These are phyloP conservation scores for Hypsizygus marmoreus DNA, from an alignment of 768 basidiomycete genomes.

Conservation along the genomic window DNA sequence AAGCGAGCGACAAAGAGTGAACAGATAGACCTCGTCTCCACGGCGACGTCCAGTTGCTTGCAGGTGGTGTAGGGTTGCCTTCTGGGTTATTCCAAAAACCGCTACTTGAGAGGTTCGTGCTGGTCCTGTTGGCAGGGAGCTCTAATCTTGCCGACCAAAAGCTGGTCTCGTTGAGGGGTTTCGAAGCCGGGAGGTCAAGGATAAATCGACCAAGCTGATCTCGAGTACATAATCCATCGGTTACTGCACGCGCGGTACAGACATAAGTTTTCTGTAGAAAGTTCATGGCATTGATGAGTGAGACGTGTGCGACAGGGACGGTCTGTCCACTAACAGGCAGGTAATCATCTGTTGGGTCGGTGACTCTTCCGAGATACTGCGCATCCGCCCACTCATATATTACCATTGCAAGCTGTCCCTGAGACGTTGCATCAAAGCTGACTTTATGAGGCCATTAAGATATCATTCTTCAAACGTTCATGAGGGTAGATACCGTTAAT, in stretches of 20 bases:
- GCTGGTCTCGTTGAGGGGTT: slow-evolving; percentile 67
- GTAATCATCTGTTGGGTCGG: slow-evolving; percentile 51
- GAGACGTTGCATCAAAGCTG: slow-evolving; percentile 73
- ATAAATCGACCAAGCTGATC: slow-evolving; percentile 90
- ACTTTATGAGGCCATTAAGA: slow-evolving; percentile 41
- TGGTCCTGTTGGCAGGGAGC: slow-evolving; percentile 48
- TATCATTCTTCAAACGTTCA: not conserved
- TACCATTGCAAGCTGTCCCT: slow-evolving; percentile 90
- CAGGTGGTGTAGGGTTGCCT: slow-evolving; percentile 58
- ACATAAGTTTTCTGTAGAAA: slow-evolving; percentile 85
- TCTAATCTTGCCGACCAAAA: slow-evolving; percentile 87
- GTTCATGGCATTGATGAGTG: slow-evolving; percentile 12
- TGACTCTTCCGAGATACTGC: slow-evolving; percentile 75
- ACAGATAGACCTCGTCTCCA: slow-evolving; percentile 32
- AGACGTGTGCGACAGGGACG: too few species aligned
- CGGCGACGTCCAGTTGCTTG: slow-evolving; percentile 48
- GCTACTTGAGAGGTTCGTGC: slow-evolving; percentile 24
- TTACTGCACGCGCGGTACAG: slow-evolving; percentile 83
- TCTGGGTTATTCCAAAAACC: slow-evolving; percentile 61
- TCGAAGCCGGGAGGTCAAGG: slow-evolving; percentile 66
- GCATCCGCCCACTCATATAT: slow-evolving; percentile 96
- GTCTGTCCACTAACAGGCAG: slow-evolving; percentile 72
- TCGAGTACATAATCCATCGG: slow-evolving; percentile 65
- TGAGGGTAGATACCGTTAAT: slow-evolving; percentile 73
- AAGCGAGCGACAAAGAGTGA: slow-evolving; percentile 3